Conservation (phyloP, 768 basidiomycete genomes). For the Scleroderma bovista region DNA sequence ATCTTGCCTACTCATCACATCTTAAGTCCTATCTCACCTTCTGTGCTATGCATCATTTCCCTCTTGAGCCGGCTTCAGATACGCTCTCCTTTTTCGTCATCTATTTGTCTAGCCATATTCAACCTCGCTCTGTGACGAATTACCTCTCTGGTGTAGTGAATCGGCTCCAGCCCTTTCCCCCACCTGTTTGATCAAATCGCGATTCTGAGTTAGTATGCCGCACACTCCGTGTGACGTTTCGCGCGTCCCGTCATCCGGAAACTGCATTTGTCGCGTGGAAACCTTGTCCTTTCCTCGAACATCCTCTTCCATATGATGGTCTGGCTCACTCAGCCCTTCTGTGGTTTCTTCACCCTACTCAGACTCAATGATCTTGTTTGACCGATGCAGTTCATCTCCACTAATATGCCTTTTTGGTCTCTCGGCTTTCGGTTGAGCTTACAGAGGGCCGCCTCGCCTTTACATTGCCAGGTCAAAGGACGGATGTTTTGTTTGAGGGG, state of each 20-base stretch:
- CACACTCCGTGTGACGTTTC: constrained; percentile 25
- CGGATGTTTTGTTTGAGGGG: constrained; percentile 25
- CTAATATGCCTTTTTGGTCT: constrained; percentile 3
- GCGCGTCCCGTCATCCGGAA: constrained; percentile 14
- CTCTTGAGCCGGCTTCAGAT: constrained; percentile 32
- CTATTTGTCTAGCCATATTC: no score
- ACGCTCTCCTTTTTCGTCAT: constrained; percentile 33
- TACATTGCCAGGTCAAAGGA: no score
- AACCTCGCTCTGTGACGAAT: constrained; percentile 28
- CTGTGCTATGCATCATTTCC: constrained; percentile 24
- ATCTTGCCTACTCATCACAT: constrained; percentile 25
- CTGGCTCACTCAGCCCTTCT: constrained; percentile 20
- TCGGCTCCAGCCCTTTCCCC: constrained; percentile 24
- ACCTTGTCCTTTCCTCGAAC: constrained; percentile 15
- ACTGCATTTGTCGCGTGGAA: constrained; percentile 12
- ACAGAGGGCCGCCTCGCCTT: constrained; percentile 29
- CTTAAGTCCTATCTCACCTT: constrained; percentile 36
- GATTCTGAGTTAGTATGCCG: constrained; percentile 17
- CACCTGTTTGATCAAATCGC: constrained; percentile 14
- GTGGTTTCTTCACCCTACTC: constrained; percentile 23
- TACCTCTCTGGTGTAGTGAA: constrained; percentile 37
- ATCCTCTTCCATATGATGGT: constrained; percentile 21
- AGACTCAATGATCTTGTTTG: constrained; percentile 24
- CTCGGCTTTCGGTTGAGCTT: not conserved
- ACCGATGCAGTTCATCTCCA: no score